Conservation (phyloP, 2,329 filamentous ascomycete species). For the Sporothrix variecibatus region DNA sequence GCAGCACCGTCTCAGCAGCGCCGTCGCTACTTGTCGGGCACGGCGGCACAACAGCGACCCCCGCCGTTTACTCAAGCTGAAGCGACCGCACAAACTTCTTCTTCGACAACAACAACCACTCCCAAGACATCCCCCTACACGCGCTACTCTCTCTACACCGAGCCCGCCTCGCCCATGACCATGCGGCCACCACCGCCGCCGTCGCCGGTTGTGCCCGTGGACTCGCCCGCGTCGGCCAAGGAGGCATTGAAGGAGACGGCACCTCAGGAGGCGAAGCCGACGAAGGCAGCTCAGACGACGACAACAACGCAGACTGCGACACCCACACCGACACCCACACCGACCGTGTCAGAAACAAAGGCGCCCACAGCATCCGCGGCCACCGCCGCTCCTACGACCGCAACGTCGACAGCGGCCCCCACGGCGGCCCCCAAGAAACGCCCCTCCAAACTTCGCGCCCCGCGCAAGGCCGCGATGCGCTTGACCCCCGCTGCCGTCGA, state of each 20-base stretch:
- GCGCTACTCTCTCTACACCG: slow-evolving; percentile 28
- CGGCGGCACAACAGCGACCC: slow-evolving; percentile 49
- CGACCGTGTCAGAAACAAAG: background rate
- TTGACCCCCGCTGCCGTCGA: slow-evolving; percentile 78
- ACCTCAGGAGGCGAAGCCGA: background rate
- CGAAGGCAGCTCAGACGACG: background rate
- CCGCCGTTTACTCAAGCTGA: slow-evolving; percentile 18
- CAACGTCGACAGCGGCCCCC: slow-evolving; percentile 38
- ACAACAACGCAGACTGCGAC: background rate
- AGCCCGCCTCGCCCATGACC: slow-evolving; percentile 14
- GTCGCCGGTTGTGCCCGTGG: slow-evolving; percentile 16
- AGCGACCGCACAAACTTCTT: background rate
- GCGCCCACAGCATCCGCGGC: background rate
- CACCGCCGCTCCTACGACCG: background rate
- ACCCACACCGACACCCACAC: background rate
- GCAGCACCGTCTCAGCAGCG: slow-evolving; percentile 40
- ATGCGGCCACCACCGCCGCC: slow-evolving; percentile 27
- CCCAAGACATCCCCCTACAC: slow-evolving; percentile 21
- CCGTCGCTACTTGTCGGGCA: slow-evolving; percentile 46
- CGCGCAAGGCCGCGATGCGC: slow-evolving; percentile 89
- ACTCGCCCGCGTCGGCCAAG: slow-evolving; percentile 31
- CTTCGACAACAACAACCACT: background rate
- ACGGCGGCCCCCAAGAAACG: slow-evolving; percentile 54
- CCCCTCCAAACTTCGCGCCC: slow-evolving; percentile 61
- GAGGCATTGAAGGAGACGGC: background rate